Evolutionary conservation across 306 rosid species (phyloP).

Genomic region (Cicer cuneatum): DNA sequence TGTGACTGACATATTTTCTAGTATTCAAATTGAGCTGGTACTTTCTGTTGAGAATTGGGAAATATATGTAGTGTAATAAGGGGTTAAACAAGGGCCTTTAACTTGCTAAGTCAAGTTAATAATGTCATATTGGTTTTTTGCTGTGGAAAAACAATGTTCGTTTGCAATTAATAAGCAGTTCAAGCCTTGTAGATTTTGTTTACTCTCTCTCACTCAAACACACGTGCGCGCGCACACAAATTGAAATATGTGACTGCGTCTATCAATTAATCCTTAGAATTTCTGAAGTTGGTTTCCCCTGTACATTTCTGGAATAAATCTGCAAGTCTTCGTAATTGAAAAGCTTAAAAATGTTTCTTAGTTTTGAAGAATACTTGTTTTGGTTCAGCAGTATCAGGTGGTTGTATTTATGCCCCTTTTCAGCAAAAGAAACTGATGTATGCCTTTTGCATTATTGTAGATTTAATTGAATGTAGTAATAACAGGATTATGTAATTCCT

Average conservation of each 20-base stretch:
- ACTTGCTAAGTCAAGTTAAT: background rate
- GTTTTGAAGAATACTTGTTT: too few species aligned
- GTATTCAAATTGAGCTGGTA: constrained; percentile 6
- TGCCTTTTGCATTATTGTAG: background rate
- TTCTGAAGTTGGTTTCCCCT: constrained; percentile 14
- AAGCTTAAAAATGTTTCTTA: background rate
- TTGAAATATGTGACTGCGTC: background rate
- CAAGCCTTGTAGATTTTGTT: background rate
- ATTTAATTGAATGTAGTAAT: constrained; percentile 5
- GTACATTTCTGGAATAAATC: constrained; percentile 1
- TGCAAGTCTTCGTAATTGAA: background rate
- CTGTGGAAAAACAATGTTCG: background rate
- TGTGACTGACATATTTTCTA: background rate
- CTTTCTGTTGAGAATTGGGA: constrained; percentile 4
- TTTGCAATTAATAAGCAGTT: background rate
- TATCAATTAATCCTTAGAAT: background rate
- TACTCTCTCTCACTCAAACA: background rate
- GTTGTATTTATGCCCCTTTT: too few species aligned
- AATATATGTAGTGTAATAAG: background rate
- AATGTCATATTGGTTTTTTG: constrained; percentile 11
- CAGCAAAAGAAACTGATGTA: too few species aligned
- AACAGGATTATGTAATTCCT: constrained; percentile 8
- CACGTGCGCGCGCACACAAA: background rate
- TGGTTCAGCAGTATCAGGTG: too few species aligned
- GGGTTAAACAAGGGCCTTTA: constrained; percentile 8